phyloP scores from a whole-genome alignment of 306 rosid species.

The Ammopiptanthus mongolicus region DNA sequence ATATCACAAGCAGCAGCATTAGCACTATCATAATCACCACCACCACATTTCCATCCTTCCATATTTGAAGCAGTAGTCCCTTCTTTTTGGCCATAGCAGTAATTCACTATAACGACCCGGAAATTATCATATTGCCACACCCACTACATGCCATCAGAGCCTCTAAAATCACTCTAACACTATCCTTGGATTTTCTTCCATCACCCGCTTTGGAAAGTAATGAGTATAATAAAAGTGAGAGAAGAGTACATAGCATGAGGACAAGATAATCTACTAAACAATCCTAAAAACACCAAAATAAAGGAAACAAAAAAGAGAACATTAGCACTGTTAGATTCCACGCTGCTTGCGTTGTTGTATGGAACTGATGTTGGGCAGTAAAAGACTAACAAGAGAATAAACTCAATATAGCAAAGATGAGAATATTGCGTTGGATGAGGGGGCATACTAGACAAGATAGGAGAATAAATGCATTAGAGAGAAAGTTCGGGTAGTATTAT shows the following conservation, averaged over 20 bases:
- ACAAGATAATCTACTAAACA: neutral
- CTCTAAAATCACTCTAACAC: neutral
- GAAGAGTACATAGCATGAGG: neutral
- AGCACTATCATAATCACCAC: too few species aligned
- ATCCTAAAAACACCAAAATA: neutral
- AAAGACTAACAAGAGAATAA: too few species aligned
- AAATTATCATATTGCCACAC: neutral
- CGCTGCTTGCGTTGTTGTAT: too few species aligned
- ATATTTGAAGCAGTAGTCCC: too few species aligned
- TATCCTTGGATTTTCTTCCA: neutral
- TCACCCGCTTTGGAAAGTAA: neutral
- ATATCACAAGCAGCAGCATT: too few species aligned
- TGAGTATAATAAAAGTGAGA: neutral
- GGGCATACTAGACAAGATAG: too few species aligned
- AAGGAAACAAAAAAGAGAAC: neutral
- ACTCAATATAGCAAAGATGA: too few species aligned
- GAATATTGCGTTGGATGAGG: too few species aligned
- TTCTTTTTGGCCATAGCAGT: neutral
- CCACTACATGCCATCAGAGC: neutral
- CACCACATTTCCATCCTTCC: too few species aligned
- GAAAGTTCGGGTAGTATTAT: too few species aligned
- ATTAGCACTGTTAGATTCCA: neutral
- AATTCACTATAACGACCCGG: neutral
- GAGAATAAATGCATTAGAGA: too few species aligned
- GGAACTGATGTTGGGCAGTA: too few species aligned